Conservation (phyloP, 192 early-diverging fungal species). For the Entomortierella beljakovae region DNA sequence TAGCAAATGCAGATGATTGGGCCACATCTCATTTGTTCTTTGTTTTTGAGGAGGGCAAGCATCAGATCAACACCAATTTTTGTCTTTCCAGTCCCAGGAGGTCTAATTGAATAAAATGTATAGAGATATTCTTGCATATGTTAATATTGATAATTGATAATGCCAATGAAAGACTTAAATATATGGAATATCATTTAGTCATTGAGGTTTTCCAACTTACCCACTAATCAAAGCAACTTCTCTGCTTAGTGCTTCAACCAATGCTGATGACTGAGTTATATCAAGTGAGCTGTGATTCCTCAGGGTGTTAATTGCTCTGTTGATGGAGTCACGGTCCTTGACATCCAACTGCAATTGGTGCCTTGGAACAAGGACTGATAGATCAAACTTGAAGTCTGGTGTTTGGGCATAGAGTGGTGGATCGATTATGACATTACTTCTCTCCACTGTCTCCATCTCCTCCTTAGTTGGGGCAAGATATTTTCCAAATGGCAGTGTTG, state of each 20-base stretch:
- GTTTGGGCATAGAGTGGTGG: conserved; percentile 53
- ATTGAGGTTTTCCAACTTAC: conserved; percentile 20
- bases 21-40: conserved; percentile 14
- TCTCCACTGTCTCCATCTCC: neutral
- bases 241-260: conserved; percentile 59
- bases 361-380: conserved; percentile 37
- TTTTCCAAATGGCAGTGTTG: conserved; percentile 50
- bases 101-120: conserved; percentile 29
- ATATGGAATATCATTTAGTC: too few relatives aligned
- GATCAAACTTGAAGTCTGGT: conserved; percentile 39
- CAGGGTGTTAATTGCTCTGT: conserved; percentile 14
- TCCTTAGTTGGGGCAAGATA: conserved; percentile 46
- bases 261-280: conserved; percentile 59
- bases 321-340: neutral
- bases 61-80: conserved; percentile 66
- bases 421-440: conserved; percentile 14
- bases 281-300: conserved; percentile 53
- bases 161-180: neutral
- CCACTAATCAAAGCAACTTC: conserved; percentile 70
- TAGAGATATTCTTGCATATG: too few relatives aligned
- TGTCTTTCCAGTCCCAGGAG: conserved; percentile 65
- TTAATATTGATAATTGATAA: neutral
- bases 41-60: conserved; percentile 51
- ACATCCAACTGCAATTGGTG: conserved; percentile 11
- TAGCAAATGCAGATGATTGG: conserved; percentile 65